These are phyloP conservation scores for Epichloe festucae DNA, from an alignment of 2,329 filamentous ascomycete species.

Conservation along the genomic window DNA sequence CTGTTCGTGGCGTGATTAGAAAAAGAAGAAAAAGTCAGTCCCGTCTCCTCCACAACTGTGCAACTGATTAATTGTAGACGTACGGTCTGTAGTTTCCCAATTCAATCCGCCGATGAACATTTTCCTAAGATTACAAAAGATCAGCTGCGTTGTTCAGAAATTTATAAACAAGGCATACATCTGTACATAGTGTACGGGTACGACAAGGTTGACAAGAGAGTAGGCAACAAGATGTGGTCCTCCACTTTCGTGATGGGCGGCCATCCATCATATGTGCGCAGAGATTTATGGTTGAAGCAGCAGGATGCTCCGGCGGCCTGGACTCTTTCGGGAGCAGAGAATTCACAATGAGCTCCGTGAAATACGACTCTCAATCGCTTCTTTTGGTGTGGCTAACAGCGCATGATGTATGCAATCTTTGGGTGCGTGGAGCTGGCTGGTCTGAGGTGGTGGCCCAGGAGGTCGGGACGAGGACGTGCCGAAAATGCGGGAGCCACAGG, in stretches of 20 bases:
- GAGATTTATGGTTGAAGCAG: not conserved
- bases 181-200: not conserved
- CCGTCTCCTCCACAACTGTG: not conserved
- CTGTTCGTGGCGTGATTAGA: constrained; percentile 31
- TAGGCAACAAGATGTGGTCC: not conserved
- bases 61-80: constrained; percentile 23
- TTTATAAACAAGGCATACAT: not conserved
- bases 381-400: not conserved
- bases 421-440: not conserved
- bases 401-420: not conserved
- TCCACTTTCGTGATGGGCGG: not conserved
- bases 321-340: not conserved
- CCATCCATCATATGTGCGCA: not conserved
- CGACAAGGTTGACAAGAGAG: not conserved
- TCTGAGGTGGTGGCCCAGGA: not conserved
- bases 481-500: not conserved
- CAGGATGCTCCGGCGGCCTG: not conserved
- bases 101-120: constrained; percentile 99
- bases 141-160: not conserved
- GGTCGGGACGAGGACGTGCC: not conserved
- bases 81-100: constrained; percentile 98
- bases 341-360: not conserved
- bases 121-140: constrained; percentile 49
- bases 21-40: constrained; percentile 7
- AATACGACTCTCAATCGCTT: not conserved